Conservation (phyloP, 2,329 filamentous ascomycete genomes). For the Aspergillus tanneri region DNA sequence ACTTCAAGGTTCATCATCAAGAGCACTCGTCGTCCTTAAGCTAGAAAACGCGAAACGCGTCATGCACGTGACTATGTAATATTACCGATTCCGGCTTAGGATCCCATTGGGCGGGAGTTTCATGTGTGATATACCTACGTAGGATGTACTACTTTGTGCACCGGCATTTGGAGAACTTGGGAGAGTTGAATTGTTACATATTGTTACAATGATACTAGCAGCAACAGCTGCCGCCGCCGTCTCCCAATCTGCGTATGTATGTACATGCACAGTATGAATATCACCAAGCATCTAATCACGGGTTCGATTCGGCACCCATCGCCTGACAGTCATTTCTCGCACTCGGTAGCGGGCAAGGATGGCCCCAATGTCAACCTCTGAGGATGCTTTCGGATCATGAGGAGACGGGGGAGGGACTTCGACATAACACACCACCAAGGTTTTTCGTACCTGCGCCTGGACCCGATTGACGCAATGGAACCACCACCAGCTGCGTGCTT, state of each 20-base stretch:
- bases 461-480: constrained; percentile 87
- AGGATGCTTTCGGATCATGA: constrained; percentile 33
- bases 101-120: no score
- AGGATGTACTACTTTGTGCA: neutral
- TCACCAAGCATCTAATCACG: constrained; percentile 48
- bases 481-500: constrained; percentile 50
- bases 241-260: no score
- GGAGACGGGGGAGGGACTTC: constrained; percentile 72
- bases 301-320: constrained; percentile 83
- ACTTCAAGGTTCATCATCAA: no score
- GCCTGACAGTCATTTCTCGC: constrained; percentile 74
- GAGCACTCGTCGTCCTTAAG: constrained; percentile 10
- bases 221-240: neutral
- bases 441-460: constrained; percentile 86
- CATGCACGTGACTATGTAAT: constrained; percentile 32
- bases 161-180: neutral
- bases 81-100: constrained; percentile 23
- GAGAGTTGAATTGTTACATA: constrained; percentile 11
- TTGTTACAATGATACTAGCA: constrained; percentile 9
- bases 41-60: constrained; percentile 35
- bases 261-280: constrained; percentile 2
- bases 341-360: constrained; percentile 70
- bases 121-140: no score
- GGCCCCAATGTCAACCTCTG: constrained; percentile 57
- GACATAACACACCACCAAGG: constrained; percentile 83